Evolutionary conservation across 1,139 yeast species (phyloP).

Genomic region (Blastobotrys serpentis): DNA sequence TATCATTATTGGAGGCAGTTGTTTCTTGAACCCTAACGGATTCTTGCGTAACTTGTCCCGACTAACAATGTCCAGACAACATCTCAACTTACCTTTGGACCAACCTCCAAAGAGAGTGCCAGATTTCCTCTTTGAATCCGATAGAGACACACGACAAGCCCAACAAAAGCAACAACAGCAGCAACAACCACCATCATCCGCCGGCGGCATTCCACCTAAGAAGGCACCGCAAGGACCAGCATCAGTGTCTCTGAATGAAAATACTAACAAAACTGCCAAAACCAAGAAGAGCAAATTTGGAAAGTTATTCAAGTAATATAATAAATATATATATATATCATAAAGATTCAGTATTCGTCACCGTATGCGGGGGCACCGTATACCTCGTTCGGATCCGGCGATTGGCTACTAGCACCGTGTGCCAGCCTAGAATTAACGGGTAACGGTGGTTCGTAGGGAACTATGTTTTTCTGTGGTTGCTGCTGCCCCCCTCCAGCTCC

Average conservation of each 20-base stretch:
- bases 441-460: constrained; percentile 12
- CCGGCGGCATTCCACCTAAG: too few relatives aligned
- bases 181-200: constrained; percentile 7
- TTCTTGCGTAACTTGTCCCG: constrained; percentile 43
- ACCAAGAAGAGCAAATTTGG: constrained; percentile 24
- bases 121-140: constrained; percentile 32
- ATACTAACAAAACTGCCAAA: constrained; percentile 5
- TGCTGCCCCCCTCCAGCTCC: too few relatives aligned
- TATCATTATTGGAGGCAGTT: constrained; percentile 80
- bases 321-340: neutral
- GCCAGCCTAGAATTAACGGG: constrained; percentile 4
- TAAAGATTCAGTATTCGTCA: constrained; percentile 5
- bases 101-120: constrained; percentile 33
- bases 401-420: constrained; percentile 3
- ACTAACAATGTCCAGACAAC: constrained; percentile 32
- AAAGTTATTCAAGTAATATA: constrained; percentile 26
- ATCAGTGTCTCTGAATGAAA: constrained; percentile 6
- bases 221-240: constrained; percentile 11
- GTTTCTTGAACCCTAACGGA: constrained; percentile 61
- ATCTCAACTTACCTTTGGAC: constrained; percentile 35
- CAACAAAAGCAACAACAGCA: constrained; percentile 14
- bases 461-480: constrained; percentile 1
- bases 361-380: constrained; percentile 14
- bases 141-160: constrained; percentile 25
- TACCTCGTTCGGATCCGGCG: constrained; percentile 6